Base-by-base conservation (phyloP, 257 asterid species). In the Solanum chiquidenum region DNA sequence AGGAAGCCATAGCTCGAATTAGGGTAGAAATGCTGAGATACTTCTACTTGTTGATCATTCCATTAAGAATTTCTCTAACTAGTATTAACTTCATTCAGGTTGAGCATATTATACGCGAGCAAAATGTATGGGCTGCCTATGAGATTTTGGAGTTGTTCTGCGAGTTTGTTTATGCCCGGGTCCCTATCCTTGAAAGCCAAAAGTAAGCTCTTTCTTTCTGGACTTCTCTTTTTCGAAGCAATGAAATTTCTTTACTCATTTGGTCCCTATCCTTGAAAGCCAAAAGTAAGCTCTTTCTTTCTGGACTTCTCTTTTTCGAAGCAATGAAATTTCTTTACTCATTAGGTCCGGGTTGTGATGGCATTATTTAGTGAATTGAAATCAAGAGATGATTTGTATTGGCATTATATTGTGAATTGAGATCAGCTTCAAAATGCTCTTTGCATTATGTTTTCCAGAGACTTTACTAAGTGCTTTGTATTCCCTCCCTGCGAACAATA, bases 71-170 rank as follows among this genome's bases (percentile, higher is more conserved):
- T 80, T 69, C 58, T 85, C 12, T 85, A 40, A 64, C 87, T 85
- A 38, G 44, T 68, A 37, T 40, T 14, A 20, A 40, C 27, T 40
- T 85, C 42, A 38, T 66, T 66, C 66, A 95, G 99, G 99, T 94
- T 90, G 99, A 96, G 94, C 99, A 96, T 92, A 93, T 96, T 73
- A 95, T 95, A 89, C 91, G 98, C 29, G 98, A 96, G 90, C 98
- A 93, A 85, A 95, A 94, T 93, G 90, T 95, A 5, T 96, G 98
- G 98, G 98, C 95, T 83, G 97, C 95, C 21, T 95, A 95, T 79
- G 98, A 94, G 90, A 92, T 96, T 71, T 88, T 96, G 92, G 98
- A 93, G 92, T 66, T 96, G 92, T 96, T 96, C 86, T 94, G 98
- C 66, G 98, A 95, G 92, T 94, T 94, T 83, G 93, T 96, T 90